Base-by-base conservation (phyloP, 768 basidiomycete genomes). In the Boletus insuetus region DNA sequence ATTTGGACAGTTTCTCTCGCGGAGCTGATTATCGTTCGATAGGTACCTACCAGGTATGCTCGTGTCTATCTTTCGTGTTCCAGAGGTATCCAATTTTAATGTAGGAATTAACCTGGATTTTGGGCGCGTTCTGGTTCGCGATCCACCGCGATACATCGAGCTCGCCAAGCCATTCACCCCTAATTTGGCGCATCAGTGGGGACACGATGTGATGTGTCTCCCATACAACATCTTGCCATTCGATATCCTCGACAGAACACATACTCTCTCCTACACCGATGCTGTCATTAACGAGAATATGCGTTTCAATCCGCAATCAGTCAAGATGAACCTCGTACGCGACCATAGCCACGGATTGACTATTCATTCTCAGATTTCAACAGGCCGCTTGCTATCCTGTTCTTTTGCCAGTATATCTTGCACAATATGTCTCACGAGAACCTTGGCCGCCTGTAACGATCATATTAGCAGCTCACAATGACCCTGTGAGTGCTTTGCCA, bases 381-480 rank as follows among this genome's bases (percentile, higher is more conserved):
- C 59, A 85, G 85, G 71, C 81, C 19, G 78, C 84, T 22, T 83
- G 79, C 37, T 84, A 82, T 58, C 86, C 86, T 4, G 71, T 87
- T 32, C 74, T 87, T 20, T 66, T 87, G n/a, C 86, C 86, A 6
- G 64, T 85, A 6, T 88, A 87, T 67, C 70, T 87, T 11, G 76
- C 75, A 19, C 78, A 79, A 59, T 87, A 85, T 61, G 61, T 76
- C 47, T 59, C 68, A 8, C 43, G 54, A 7, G 53, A 63, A 14
- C 66, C 63, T 26, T 70, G 67, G 56, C 65, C 65, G 2, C 59
- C 64, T 5, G 55, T 72, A 32, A 73, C 72, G 4, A 49, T 72
- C 2, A 56, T 73, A 51, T 31, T 67, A 37, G 51, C 67, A 8
- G 72, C 70, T 32, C 60, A 73, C 47, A 17, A 50, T 29, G 53